These are phyloP conservation scores for Rhynchosporium agropyri DNA, from an alignment of 2,329 filamentous ascomycete genomes.

Conservation along the genomic window DNA sequence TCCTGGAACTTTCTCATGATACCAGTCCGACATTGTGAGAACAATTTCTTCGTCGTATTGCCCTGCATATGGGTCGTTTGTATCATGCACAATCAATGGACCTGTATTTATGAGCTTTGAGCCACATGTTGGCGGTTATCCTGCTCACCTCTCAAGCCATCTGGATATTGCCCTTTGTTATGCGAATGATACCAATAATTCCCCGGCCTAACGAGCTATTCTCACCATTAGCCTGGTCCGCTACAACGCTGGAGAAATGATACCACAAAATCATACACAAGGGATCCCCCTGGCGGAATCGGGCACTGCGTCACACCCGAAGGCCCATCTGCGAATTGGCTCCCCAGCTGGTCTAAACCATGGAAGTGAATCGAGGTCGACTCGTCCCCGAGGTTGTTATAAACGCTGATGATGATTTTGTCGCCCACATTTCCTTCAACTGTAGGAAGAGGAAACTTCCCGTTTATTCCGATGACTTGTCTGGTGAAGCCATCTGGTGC, in stretches of 20 bases:
- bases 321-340: constrained; percentile 61
- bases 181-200: constrained; percentile 67
- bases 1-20: constrained; percentile 45
- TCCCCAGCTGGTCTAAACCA: constrained; percentile 58
- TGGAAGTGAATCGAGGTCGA: constrained; percentile 60
- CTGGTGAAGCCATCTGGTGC: constrained; percentile 47
- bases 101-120: constrained; percentile 12
- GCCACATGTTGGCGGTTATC: neutral
- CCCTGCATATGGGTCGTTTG: constrained; percentile 53
- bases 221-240: constrained; percentile 32
- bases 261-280: constrained; percentile 44
- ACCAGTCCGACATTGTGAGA: constrained; percentile 61
- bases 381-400: constrained; percentile 54
- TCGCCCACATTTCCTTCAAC: constrained; percentile 57
- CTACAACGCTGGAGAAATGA: too few species aligned
- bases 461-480: constrained; percentile 61
- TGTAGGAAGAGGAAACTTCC: constrained; percentile 58
- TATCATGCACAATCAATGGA: constrained; percentile 64
- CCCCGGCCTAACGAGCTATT: constrained; percentile 35
- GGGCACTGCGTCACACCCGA: constrained; percentile 48
- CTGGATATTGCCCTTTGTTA: constrained; percentile 42
- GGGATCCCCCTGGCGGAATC: constrained; percentile 39
- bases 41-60: constrained; percentile 61
- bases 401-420: constrained; percentile 51
- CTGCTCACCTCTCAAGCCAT: constrained; percentile 23